phyloP scores from a whole-genome alignment of 805 yeast genomes.

The Candida sphagnicola region DNA sequence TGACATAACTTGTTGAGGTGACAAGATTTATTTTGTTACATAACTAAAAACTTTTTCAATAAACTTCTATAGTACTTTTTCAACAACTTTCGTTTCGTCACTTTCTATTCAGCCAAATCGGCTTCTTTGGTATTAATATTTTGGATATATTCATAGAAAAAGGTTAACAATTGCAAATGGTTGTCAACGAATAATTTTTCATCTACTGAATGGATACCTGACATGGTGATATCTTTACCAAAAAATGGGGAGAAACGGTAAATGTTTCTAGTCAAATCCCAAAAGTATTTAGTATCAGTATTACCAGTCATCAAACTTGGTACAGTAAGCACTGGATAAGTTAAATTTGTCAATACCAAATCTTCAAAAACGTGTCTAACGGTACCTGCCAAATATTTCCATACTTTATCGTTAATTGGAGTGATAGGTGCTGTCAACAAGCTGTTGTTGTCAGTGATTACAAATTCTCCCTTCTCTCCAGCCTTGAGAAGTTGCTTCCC shows the following conservation, averaged over 20 bases:
- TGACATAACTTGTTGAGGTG: too few relatives aligned
- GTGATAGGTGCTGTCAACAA: constrained; percentile 46
- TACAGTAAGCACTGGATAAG: constrained; percentile 38
- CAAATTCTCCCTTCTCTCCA: constrained; percentile 15
- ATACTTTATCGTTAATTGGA: constrained; percentile 33
- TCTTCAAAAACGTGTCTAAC: constrained; percentile 45
- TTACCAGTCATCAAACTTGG: constrained; percentile 65
- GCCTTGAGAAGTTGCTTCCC: constrained; percentile 18
- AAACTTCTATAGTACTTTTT: too few relatives aligned
- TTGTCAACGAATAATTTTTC: constrained; percentile 52
- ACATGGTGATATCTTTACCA: constrained; percentile 25
- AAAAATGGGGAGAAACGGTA: constrained; percentile 57
- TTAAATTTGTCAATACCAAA: constrained; percentile 30
- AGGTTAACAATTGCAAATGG: constrained; percentile 60
- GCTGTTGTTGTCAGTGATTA: constrained; percentile 10
- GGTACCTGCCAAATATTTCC: constrained; percentile 42
- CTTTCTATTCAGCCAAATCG: too few relatives aligned
- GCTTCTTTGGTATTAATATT: constrained; percentile 30
- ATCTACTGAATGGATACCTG: constrained; percentile 58
- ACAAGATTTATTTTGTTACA: too few relatives aligned
- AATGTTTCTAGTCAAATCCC: constrained; percentile 58
- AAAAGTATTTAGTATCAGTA: constrained; percentile 66
- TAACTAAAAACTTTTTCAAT: too few relatives aligned
- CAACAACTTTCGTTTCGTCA: too few relatives aligned
- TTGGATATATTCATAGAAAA: constrained; percentile 49